Percentiles rank a stretch among this genome's conserved stretches.
These are phyloP conservation scores for Yarrowia deformans DNA, from an alignment of 805 yeast genomes.

Conservation along the genomic window DNA sequence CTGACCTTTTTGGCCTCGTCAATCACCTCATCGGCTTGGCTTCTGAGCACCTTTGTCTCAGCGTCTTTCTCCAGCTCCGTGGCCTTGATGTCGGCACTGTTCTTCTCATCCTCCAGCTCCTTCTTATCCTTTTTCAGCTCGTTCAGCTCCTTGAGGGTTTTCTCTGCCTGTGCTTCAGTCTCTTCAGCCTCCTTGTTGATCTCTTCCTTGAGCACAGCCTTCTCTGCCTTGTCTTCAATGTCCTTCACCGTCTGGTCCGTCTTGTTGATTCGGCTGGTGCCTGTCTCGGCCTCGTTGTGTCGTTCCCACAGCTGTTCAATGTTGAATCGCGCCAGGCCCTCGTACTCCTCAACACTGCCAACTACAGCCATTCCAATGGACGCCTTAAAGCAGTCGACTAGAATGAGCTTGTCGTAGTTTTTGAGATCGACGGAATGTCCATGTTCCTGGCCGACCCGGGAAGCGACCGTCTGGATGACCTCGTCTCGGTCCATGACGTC, in stretches of 20 bases:
- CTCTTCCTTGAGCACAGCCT: constrained; percentile 10
- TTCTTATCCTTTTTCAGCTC: constrained; percentile 15
- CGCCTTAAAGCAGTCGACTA: constrained; percentile 88
- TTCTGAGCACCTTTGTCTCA: constrained; percentile 1
- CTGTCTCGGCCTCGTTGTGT: constrained; percentile 17
- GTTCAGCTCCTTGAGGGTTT: background rate
- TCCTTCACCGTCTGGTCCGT: background rate
- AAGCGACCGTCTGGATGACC: constrained; percentile 77
- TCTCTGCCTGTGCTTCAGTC: constrained; percentile 6
- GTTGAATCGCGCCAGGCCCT: constrained; percentile 71
- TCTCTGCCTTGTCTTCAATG: background rate
- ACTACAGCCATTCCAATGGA: constrained; percentile 89
- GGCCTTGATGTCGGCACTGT: background rate
- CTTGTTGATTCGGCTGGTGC: constrained; percentile 14
- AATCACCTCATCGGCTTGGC: background rate
- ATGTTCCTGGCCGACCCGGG: constrained; percentile 69
- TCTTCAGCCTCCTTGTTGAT: background rate
- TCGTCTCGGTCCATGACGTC: constrained; percentile 72
- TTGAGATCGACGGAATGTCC: constrained; percentile 84
- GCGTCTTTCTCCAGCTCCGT: constrained; percentile 3
- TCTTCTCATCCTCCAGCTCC: background rate
- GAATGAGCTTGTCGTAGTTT: constrained; percentile 74
- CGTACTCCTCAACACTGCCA: constrained; percentile 56
- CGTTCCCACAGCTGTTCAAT: constrained; percentile 49
- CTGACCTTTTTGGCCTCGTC: constrained; percentile 7